A percentile compares a stretch with the other conserved stretches of the same genome.
Evolutionary conservation across 768 basidiomycete genomes (phyloP).

Genomic region (Serendipita sp.): DNA sequence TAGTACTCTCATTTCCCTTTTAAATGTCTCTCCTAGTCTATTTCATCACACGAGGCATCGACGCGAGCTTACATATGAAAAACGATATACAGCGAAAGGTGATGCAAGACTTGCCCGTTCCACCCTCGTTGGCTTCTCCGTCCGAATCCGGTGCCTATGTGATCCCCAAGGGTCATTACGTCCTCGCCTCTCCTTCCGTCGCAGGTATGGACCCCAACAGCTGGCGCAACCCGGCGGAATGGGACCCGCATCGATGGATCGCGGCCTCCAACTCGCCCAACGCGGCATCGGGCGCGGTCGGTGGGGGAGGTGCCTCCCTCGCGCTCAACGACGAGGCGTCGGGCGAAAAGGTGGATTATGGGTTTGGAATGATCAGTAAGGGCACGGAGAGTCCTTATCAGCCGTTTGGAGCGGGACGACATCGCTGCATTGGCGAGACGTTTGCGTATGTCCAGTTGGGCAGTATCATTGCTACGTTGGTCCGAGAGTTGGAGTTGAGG

Average conservation of each 20-base stretch:
- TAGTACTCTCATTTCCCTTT: neutral
- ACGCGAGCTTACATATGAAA: too few relatives aligned
- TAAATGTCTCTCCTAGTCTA: too few relatives aligned
- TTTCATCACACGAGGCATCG: neutral
- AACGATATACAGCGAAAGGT: slow-evolving; percentile 74
- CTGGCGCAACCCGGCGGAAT: slow-evolving; percentile 58
- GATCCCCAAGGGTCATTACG: slow-evolving; percentile 78
- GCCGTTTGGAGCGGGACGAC: slow-evolving; percentile 93
- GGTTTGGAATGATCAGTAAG: slow-evolving; percentile 90
- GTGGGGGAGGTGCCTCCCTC: neutral
- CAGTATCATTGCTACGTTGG: slow-evolving; percentile 59
- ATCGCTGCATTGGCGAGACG: slow-evolving; percentile 91
- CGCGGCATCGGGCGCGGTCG: slow-evolving; percentile 18
- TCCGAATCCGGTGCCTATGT: slow-evolving; percentile 49
- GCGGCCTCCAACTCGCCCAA: slow-evolving; percentile 38
- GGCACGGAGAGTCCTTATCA: slow-evolving; percentile 94
- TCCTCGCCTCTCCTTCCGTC: slow-evolving; percentile 77
- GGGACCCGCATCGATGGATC: slow-evolving; percentile 71
- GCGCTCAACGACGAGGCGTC: slow-evolving; percentile 48
- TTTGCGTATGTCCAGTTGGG: slow-evolving; percentile 94
- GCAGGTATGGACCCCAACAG: slow-evolving; percentile 72
- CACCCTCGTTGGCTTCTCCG: slow-evolving; percentile 63
- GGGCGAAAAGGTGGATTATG: slow-evolving; percentile 90
- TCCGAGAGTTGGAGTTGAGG: slow-evolving; percentile 61
- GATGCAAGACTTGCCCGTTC: slow-evolving; percentile 69